Evolutionary conservation across 2,329 filamentous ascomycete genomes (phyloP), one percentile per base, ranked within the genome.

Genomic region (Onygenales sp.): DNA sequence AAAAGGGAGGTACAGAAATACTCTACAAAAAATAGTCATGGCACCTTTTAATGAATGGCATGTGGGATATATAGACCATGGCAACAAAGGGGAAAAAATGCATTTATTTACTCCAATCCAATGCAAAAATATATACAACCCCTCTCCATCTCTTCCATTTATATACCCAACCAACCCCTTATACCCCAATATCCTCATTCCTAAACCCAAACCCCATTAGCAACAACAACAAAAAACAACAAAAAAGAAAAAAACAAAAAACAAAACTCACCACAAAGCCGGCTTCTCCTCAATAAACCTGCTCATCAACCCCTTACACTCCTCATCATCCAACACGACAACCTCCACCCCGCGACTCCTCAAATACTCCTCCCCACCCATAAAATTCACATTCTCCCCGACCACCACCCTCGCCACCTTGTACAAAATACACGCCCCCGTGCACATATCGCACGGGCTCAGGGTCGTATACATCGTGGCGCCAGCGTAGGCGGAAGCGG

Each of bases 381-480:
- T 65, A 60, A 87, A 90, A 17, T 79, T 89, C 63, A 80, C 80
- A 70, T 90, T 89, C 73, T 91, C 87, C 47, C 85, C 87, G 60
- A 91, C 81, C 33, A 91, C 86, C 2, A 90, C 85, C 21, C 86
- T 78, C 46, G 78, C 76, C 54, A 91, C 79, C 62, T 85, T 85
- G 75, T 89, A 91, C 55, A 90, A 76, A 55, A 91, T 73, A 63
- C 86, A 89, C 2, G 86, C 85, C 7, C 87, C 86, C 3, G 86
- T 89, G 69, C 84, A 91, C 86, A 90, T 90, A 64, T 88, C 85
- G 67, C 87, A 91, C 0, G 86, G 87, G 2, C 84, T 87, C 6
- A 91, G 74, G 0, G 86, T 89, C 2, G 87, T 91, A 70, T 87
- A 91, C 85, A 91, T 89, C n/a, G 86, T 90, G 38, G 84, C 80